phyloP scores from a whole-genome alignment of 192 early-diverging fungal genomes.

The Coemansia sp. region DNA sequence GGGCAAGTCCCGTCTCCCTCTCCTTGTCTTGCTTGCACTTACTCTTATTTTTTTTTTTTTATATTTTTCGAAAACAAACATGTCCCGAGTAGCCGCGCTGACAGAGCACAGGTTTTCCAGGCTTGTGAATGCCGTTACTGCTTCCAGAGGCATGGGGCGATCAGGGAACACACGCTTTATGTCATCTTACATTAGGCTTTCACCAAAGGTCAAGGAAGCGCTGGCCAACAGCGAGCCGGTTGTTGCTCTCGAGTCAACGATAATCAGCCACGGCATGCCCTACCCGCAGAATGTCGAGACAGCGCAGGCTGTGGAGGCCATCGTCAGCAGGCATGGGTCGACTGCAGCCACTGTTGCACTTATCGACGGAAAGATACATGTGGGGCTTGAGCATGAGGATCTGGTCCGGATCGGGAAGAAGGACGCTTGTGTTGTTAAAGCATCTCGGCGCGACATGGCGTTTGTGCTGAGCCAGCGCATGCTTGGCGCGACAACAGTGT shows the following conservation, averaged over 20 bases:
- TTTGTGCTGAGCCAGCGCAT: slow-evolving; percentile 67
- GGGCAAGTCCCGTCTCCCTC: background rate
- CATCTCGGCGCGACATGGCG: slow-evolving; percentile 82
- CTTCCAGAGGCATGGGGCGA: background rate
- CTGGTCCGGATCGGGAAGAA: slow-evolving; percentile 64
- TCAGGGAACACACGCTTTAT: background rate
- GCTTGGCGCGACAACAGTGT: slow-evolving; percentile 90
- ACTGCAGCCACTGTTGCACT: slow-evolving; percentile 90
- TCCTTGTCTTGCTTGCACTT: background rate
- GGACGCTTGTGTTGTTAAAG: slow-evolving; percentile 60
- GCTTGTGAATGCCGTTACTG: background rate
- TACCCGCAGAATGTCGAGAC: slow-evolving; percentile 89
- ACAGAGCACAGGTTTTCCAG: background rate
- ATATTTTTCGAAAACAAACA: background rate
- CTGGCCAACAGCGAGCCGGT: slow-evolving; percentile 66
- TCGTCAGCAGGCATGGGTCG: slow-evolving; percentile 69
- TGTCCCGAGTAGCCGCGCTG: background rate
- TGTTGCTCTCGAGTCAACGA: slow-evolving; percentile 92
- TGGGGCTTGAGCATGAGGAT: slow-evolving; percentile 69
- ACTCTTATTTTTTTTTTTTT: no score
- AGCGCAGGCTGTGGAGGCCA: slow-evolving; percentile 75
- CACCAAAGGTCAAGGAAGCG: slow-evolving; percentile 52
- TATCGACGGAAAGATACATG: slow-evolving; percentile 77
- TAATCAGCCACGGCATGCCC: slow-evolving; percentile 96
- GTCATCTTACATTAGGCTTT: slow-evolving; percentile 7